These are phyloP conservation scores for Thielaviopsis euricoi DNA, from an alignment of 2,329 filamentous ascomycete genomes.

Conservation along the genomic window DNA sequence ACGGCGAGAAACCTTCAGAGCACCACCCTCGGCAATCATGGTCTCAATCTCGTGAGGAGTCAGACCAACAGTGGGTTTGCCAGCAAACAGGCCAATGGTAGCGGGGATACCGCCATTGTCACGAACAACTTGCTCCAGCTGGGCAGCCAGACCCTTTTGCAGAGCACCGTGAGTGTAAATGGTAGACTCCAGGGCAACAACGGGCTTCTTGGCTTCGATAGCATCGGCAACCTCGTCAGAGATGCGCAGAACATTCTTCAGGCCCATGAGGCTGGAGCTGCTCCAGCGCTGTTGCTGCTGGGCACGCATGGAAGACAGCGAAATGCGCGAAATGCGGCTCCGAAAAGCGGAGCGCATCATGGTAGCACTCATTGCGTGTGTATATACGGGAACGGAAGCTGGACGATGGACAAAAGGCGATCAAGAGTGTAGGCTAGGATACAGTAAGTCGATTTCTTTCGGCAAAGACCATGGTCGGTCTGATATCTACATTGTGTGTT, in stretches of 20 bases:
- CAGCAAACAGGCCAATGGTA: slow-evolving; percentile 76
- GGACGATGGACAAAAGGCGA: not conserved
- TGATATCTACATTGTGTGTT: not conserved
- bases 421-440: not conserved
- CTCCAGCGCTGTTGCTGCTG: slow-evolving; percentile 3
- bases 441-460: not conserved
- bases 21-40: slow-evolving; percentile 51
- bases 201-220: slow-evolving; percentile 54
- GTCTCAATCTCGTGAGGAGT: slow-evolving; percentile 52
- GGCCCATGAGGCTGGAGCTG: slow-evolving; percentile 15
- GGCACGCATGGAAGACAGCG: not conserved
- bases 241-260: slow-evolving; percentile 42
- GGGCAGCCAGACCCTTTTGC: slow-evolving; percentile 53
- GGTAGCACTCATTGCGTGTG: not conserved
- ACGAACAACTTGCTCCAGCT: slow-evolving; percentile 73
- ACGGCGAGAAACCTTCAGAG: slow-evolving; percentile 70
- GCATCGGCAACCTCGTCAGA: slow-evolving; percentile 75
- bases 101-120: slow-evolving; percentile 71
- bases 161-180: slow-evolving; percentile 93
- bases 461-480: not conserved
- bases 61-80: slow-evolving; percentile 68
- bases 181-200: slow-evolving; percentile 86
- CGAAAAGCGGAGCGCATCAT: slow-evolving; percentile 1
- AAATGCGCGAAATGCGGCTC: not conserved
- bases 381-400: not conserved